A percentile compares a stretch with the other conserved stretches of the same genome.
Evolutionary conservation across 208 protist genomes (phyloP).

Genomic region (Trypanosoma platydactyli): DNA sequence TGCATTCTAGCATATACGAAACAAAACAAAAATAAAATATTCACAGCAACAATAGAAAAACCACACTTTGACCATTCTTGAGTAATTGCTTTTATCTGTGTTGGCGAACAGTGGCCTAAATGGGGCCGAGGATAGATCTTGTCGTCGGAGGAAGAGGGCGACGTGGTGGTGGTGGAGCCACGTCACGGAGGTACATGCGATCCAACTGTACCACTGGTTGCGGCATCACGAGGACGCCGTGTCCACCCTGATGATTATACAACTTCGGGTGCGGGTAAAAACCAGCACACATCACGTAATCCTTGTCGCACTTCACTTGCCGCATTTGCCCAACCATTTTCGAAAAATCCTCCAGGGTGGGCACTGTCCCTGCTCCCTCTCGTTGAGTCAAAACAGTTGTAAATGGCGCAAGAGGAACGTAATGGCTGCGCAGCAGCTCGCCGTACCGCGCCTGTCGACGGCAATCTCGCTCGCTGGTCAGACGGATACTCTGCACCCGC

Average conservation of each 20-base stretch:
- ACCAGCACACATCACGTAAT: constrained; percentile 14
- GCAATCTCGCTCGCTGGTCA: constrained; percentile 29
- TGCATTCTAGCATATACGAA: no score
- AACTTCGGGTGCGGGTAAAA: constrained; percentile 15
- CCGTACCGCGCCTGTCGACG: constrained; percentile 37
- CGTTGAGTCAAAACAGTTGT: constrained; percentile 16
- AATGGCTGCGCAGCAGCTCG: constrained; percentile 41
- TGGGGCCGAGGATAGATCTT: constrained; percentile 21
- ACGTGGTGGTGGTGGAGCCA: constrained; percentile 27
- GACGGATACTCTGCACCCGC: constrained; percentile 14
- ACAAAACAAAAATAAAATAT: not conserved
- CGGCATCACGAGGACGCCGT: not conserved
- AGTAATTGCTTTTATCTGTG: no score
- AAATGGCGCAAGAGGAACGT: constrained; percentile 57
- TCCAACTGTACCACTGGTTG: constrained; percentile 6
- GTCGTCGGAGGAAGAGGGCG: constrained; percentile 24
- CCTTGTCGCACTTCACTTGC: not conserved
- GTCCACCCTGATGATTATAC: constrained; percentile 3
- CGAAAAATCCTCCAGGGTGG: not conserved
- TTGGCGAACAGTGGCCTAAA: not conserved
- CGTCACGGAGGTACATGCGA: constrained; percentile 3
- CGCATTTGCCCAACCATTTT: not conserved
- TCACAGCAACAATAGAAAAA: not conserved
- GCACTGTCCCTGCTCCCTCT: not conserved
- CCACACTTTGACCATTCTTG: no score